phyloP scores from a whole-genome alignment of 805 yeast genomes.

The Saturnispora diversa region DNA sequence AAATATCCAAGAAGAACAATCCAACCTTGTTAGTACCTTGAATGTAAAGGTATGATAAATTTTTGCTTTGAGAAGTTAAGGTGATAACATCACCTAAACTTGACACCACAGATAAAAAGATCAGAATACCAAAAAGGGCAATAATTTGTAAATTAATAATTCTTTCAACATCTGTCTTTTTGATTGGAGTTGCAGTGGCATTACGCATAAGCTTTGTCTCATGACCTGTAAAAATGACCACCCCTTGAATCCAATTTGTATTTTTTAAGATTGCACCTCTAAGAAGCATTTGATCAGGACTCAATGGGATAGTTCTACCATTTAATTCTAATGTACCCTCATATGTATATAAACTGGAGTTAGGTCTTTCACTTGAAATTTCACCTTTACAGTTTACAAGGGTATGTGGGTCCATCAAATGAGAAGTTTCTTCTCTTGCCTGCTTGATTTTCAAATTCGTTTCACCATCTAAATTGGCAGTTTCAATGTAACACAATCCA shows the following conservation, averaged over 20 bases:
- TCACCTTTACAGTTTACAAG: constrained; percentile 47
- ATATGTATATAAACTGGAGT: constrained; percentile 86
- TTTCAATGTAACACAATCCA: constrained; percentile 94
- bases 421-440: constrained; percentile 69
- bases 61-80: constrained; percentile 42
- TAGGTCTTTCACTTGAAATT: constrained; percentile 83
- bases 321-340: constrained; percentile 75
- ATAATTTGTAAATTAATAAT: constrained; percentile 88
- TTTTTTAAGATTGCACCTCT: constrained; percentile 95
- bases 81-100: constrained; percentile 82
- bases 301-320: constrained; percentile 55
- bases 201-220: constrained; percentile 97
- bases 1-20: constrained; percentile 74
- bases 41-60: constrained; percentile 57
- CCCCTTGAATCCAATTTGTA: constrained; percentile 91
- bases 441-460: constrained; percentile 95
- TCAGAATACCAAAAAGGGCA: constrained; percentile 74
- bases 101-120: constrained; percentile 69
- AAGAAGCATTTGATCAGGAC: constrained; percentile 85
- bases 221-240: constrained; percentile 94
- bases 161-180: constrained; percentile 93
- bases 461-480: constrained; percentile 96
- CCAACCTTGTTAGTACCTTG: constrained; percentile 60
- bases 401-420: constrained; percentile 57
- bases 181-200: constrained; percentile 97